A percentile compares a stretch with the other conserved stretches of the same genome.
Evolutionary conservation across 2,329 filamentous ascomycete species (phyloP).

Genomic region (Exophiala alcalophila): DNA sequence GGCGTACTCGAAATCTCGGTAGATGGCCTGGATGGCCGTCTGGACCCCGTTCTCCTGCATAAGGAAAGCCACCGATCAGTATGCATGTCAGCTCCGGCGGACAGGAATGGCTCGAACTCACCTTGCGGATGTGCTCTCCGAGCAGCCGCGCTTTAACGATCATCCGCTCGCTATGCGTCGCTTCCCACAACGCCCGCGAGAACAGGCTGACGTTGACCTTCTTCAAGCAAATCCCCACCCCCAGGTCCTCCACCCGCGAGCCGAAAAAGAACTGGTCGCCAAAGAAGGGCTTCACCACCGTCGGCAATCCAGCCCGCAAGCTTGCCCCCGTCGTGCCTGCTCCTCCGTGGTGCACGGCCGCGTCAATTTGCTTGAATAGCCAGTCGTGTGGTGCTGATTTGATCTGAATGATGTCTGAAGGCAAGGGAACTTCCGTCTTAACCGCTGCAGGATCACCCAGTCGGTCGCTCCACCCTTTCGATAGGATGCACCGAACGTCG

Average conservation of each 20-base stretch:
- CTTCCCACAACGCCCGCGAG: conserved; percentile 83
- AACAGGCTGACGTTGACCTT: conserved; percentile 86
- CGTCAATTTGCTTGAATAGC: conserved; percentile 92
- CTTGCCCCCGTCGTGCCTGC: conserved; percentile 93
- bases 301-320: conserved; percentile 83
- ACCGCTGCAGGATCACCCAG: conserved; percentile 57
- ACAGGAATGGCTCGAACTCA: conserved; percentile 46
- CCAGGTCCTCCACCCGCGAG: conserved; percentile 81
- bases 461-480: conserved; percentile 95
- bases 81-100: background rate
- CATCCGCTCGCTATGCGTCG: conserved; percentile 86
- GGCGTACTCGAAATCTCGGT: conserved; percentile 92
- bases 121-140: conserved; percentile 82
- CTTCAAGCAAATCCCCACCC: conserved; percentile 84
- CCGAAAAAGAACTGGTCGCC: conserved; percentile 98
- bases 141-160: conserved; percentile 77
- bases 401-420: conserved; percentile 81
- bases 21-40: conserved; percentile 85
- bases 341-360: conserved; percentile 89
- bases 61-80: background rate
- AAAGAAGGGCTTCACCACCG: conserved; percentile 94
- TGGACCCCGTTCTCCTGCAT: conserved; percentile 82
- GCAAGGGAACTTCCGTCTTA: conserved; percentile 66
- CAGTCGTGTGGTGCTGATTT: conserved; percentile 92
- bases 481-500: conserved; percentile 89